Conservation (phyloP, 331 rosid species). For the Stylosanthes scabra region DNA sequence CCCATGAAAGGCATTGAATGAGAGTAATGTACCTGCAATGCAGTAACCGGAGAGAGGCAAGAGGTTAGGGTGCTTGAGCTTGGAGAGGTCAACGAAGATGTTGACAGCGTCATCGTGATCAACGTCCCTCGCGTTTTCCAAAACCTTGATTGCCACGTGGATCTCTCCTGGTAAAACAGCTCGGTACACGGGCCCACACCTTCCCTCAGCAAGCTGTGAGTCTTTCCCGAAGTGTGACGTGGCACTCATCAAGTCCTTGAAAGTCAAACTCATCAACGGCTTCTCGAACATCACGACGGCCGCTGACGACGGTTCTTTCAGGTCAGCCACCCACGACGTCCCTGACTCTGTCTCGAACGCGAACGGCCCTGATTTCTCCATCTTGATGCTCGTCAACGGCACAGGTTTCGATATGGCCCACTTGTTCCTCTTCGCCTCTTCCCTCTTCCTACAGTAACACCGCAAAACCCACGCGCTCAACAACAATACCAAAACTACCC, state of each 20-base stretch:
- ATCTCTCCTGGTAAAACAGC: conserved; percentile 86
- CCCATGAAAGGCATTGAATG: conserved; percentile 58
- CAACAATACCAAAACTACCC: conserved; percentile 37
- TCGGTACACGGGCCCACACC: conserved; percentile 97
- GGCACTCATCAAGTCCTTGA: conserved; percentile 88
- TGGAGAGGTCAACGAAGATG: conserved; percentile 62
- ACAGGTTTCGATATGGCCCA: conserved; percentile 94
- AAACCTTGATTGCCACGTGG: conserved; percentile 94
- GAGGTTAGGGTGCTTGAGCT: conserved; percentile 81
- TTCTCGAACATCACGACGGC: conserved; percentile 96
- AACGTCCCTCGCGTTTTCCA: conserved; percentile 76
- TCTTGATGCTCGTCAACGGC: conserved; percentile 51
- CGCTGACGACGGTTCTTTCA: conserved; percentile 86
- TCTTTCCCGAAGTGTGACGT: conserved; percentile 97
- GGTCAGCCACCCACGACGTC: conserved; percentile 86
- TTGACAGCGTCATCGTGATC: conserved; percentile 63
- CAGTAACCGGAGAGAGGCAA: conserved; percentile 96
- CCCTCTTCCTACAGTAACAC: conserved; percentile 54
- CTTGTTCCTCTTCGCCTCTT: conserved; percentile 55
- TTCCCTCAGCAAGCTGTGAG: conserved; percentile 83
- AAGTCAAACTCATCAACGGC: conserved; percentile 80
- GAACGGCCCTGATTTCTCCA: conserved; percentile 93
- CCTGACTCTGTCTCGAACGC: conserved; percentile 93
- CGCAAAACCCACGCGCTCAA: conserved; percentile 34
- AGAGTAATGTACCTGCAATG: conserved; percentile 75